Conservation (phyloP, 371 early-diverging fungal species). For the Mucor saturninus region DNA sequence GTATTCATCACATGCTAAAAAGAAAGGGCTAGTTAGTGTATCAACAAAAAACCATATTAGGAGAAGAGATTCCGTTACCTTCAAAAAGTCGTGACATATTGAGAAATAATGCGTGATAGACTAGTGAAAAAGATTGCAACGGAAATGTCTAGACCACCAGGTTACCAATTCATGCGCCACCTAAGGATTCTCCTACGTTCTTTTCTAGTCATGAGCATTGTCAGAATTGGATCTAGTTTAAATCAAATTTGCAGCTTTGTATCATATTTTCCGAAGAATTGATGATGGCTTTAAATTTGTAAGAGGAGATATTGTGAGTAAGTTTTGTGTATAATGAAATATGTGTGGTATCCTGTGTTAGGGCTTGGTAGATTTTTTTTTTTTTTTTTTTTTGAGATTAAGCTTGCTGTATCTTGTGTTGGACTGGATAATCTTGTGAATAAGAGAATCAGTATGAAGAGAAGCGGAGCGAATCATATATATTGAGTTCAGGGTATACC, state of each 20-base stretch:
- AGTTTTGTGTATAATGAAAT: not conserved
- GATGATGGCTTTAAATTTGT: not conserved
- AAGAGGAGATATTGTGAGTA: not conserved
- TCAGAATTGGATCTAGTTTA: too few species aligned
- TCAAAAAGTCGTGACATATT: slow-evolving; percentile 9
- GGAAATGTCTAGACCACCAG: too few species aligned
- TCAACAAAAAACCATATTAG: slow-evolving; percentile 13
- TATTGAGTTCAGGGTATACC: not conserved
- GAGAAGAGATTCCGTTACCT: slow-evolving; percentile 10
- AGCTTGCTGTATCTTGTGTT: too few species aligned
- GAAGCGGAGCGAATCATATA: not conserved
- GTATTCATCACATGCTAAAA: slow-evolving; percentile 13
- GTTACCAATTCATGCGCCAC: too few species aligned
- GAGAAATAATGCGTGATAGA: slow-evolving; percentile 1
- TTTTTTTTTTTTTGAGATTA: not conserved
- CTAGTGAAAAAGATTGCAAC: not conserved
- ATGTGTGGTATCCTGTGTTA: not conserved
- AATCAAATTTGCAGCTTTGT: too few species aligned
- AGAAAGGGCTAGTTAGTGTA: slow-evolving; percentile 12
- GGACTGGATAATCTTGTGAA: not conserved
- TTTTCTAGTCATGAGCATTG: too few species aligned
- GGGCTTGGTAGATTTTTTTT: not conserved
- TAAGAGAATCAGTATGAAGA: not conserved
- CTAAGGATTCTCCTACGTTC: too few species aligned
- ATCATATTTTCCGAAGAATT: too few species aligned